phyloP scores from a whole-genome alignment of 2,329 filamentous ascomycete species.

The Arthrobotrys conoides region DNA sequence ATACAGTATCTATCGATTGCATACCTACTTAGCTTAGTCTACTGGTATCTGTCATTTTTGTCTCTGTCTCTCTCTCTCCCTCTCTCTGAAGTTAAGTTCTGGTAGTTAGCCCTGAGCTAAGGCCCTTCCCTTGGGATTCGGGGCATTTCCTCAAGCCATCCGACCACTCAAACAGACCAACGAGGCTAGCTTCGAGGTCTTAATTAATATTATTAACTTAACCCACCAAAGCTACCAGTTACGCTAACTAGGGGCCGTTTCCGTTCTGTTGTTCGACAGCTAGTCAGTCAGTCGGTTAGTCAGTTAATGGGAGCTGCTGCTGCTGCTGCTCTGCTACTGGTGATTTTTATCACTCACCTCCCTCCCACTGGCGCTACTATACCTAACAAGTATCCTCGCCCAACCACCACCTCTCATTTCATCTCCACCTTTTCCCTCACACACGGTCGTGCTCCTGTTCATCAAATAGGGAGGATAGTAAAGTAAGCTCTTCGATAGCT shows the following conservation, averaged over 20 bases:
- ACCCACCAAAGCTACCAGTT: no score
- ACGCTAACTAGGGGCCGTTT: constrained; percentile 18
- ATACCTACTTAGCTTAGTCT: not conserved
- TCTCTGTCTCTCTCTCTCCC: no score
- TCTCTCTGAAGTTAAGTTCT: no score
- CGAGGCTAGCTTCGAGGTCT: constrained; percentile 32
- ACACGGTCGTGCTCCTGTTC: constrained; percentile 55
- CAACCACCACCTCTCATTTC: constrained; percentile 49
- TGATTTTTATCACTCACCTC: constrained; percentile 58
- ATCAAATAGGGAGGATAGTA: constrained; percentile 37
- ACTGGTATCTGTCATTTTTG: constrained; percentile 4
- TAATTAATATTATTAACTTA: constrained; percentile 27
- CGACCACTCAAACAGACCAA: constrained; percentile 39
- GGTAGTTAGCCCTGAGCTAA: no score
- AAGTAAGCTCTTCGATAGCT: constrained; percentile 60
- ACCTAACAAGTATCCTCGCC: no score
- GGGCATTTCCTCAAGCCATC: constrained; percentile 47
- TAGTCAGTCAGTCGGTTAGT: not conserved
- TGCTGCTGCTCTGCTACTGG: not conserved
- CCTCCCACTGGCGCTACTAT: constrained; percentile 49
- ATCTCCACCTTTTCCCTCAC: constrained; percentile 57
- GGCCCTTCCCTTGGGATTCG: constrained; percentile 38
- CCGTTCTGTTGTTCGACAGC: constrained; percentile 53
- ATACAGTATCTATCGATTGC: not conserved
- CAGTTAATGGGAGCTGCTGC: not conserved